Conservation (phyloP, 2,329 filamentous ascomycete genomes). For the Trichoderma sp. region DNA sequence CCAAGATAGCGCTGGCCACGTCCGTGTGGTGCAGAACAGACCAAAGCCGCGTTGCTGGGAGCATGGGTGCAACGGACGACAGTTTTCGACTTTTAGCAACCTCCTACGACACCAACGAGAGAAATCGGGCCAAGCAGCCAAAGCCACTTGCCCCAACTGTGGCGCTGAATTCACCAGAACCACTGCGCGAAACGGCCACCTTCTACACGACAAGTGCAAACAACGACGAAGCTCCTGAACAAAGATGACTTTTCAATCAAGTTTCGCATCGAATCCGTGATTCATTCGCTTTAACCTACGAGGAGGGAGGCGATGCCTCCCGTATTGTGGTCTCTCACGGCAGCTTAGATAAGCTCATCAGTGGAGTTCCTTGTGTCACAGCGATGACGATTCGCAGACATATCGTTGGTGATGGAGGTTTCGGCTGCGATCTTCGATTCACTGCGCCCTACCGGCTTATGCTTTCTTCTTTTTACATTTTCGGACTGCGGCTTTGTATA, state of each 20-base stretch:
- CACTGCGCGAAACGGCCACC: slow-evolving; percentile 82
- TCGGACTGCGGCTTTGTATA: slow-evolving; percentile 3
- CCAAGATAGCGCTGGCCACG: slow-evolving; percentile 50
- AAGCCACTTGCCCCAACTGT: slow-evolving; percentile 87
- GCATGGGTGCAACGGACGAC: slow-evolving; percentile 91
- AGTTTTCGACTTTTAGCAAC: slow-evolving; percentile 97
- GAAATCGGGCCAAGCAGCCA: slow-evolving; percentile 87
- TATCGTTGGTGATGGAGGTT: slow-evolving; percentile 14
- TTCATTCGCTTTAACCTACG: slow-evolving; percentile 18
- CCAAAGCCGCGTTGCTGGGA: slow-evolving; percentile 98
- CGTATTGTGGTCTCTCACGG: slow-evolving; percentile 6
- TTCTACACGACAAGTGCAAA: slow-evolving; percentile 90
- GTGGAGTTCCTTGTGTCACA: slow-evolving; percentile 10
- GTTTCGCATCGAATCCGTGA: slow-evolving; percentile 22
- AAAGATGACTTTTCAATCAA: slow-evolving; percentile 8
- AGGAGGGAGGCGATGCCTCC: slow-evolving; percentile 9
- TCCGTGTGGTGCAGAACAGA: slow-evolving; percentile 71
- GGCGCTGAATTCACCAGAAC: slow-evolving; percentile 93
- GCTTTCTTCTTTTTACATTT: background rate
- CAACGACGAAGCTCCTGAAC: slow-evolving; percentile 44
- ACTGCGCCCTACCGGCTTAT: background rate
- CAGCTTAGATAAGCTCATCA: background rate
- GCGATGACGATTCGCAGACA: slow-evolving; percentile 17
- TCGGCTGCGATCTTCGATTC: background rate
- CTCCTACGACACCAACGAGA: slow-evolving; percentile 89